Percentiles rank a stretch among this genome's conserved stretches.
These are phyloP conservation scores for Tremella fuciformis DNA, from an alignment of 768 basidiomycete species.

Conservation along the genomic window DNA sequence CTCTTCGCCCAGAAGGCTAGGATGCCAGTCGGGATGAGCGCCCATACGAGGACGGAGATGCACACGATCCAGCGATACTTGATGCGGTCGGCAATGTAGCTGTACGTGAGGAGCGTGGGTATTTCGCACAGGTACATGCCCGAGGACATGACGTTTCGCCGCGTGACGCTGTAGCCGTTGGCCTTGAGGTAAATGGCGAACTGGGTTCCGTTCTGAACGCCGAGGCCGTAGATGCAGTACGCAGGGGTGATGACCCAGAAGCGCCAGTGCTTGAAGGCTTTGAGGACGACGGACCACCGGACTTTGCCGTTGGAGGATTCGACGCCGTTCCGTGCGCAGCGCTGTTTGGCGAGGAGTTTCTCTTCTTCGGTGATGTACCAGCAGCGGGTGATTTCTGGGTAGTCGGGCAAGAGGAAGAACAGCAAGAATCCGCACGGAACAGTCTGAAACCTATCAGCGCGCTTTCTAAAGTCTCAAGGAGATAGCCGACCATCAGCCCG, in stretches of 20 bases:
- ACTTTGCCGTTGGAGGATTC: slow-evolving; percentile 11
- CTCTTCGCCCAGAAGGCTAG: slow-evolving; percentile 19
- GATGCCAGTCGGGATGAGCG: slow-evolving; percentile 22
- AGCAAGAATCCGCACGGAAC: slow-evolving; percentile 17
- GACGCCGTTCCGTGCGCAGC: slow-evolving; percentile 16
- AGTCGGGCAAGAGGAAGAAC: slow-evolving; percentile 31
- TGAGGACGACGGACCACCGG: slow-evolving; percentile 1
- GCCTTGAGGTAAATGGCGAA: slow-evolving; percentile 26
- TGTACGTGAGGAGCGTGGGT: slow-evolving; percentile 16
- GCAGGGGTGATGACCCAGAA: slow-evolving; percentile 17
- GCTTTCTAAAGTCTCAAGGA: background rate
- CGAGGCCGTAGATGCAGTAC: slow-evolving; percentile 19
- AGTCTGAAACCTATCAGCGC: background rate
- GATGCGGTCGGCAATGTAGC: slow-evolving; percentile 19
- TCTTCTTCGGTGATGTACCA: slow-evolving; percentile 35
- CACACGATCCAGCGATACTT: slow-evolving; percentile 11
- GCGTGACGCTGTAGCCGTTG: slow-evolving; percentile 15
- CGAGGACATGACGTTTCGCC: slow-evolving; percentile 19
- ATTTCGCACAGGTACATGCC: slow-evolving; percentile 20
- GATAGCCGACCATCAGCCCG: slow-evolving; percentile 16
- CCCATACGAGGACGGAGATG: slow-evolving; percentile 20
- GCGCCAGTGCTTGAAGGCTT: slow-evolving; percentile 10
- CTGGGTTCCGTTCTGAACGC: slow-evolving; percentile 14
- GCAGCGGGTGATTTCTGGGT: slow-evolving; percentile 14
- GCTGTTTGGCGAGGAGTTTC: slow-evolving; percentile 17